Percentiles rank a stretch among this genome's conserved stretches.
Conservation (phyloP, 805 yeast genomes). For the fission yeast (Schizosaccharomyces pombe) region DNA sequence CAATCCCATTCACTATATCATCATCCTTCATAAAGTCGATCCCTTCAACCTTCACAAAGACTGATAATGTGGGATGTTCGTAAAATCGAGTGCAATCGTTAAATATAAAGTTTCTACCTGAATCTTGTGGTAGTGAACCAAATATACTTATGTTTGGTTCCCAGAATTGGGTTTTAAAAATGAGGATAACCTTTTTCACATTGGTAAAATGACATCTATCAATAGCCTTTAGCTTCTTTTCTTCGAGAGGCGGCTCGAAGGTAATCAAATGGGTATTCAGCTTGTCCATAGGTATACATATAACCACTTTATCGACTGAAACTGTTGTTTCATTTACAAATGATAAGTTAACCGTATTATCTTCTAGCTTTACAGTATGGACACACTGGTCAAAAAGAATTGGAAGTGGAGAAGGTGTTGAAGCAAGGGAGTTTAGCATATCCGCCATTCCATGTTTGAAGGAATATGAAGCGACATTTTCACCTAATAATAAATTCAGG, state of each 20-base stretch:
- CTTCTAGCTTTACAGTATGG: neutral
- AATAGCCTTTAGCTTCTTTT: slow-evolving; percentile 19
- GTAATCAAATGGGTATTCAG: slow-evolving; percentile 18
- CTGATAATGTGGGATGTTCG: slow-evolving; percentile 17
- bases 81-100: slow-evolving; percentile 12
- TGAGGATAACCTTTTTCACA: slow-evolving; percentile 18
- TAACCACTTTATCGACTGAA: slow-evolving; percentile 19
- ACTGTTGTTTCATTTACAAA: slow-evolving; percentile 17
- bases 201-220: slow-evolving; percentile 20
- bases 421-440: neutral
- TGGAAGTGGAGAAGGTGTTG: neutral
- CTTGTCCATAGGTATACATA: slow-evolving; percentile 22
- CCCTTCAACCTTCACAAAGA: slow-evolving; percentile 17
- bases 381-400: neutral
- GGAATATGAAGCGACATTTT: neutral
- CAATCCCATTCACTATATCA: slow-evolving; percentile 16
- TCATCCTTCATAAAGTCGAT: slow-evolving; percentile 15
- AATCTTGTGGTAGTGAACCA: neutral
- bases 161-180: slow-evolving; percentile 20
- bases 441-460: neutral
- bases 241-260: slow-evolving; percentile 21
- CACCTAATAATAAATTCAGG: neutral
- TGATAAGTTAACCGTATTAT: neutral
- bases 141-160: slow-evolving; percentile 11
- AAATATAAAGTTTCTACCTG: neutral